Conservation (phyloP, 768 basidiomycete genomes). For the Leccinum boreale region DNA sequence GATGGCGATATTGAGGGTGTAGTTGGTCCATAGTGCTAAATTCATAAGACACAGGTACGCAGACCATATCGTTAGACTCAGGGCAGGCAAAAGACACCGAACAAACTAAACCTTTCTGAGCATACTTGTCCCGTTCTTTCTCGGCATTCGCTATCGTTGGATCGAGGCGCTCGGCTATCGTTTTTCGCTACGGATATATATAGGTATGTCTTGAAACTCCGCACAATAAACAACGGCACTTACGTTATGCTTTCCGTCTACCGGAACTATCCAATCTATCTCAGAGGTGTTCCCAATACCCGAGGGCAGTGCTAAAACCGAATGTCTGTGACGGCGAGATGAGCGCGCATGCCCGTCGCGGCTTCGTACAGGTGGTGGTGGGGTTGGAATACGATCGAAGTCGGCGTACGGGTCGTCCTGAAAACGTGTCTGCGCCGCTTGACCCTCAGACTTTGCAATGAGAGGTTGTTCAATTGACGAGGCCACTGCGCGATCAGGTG, state of each 20-base stretch:
- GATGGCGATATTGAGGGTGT: conserved; percentile 48
- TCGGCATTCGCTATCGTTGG: conserved; percentile 52
- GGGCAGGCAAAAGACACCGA: not conserved
- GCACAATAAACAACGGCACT: not conserved
- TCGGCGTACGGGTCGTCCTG: conserved; percentile 4
- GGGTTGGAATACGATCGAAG: conserved; percentile 8
- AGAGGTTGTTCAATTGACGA: conserved; percentile 11
- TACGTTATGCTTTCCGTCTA: conserved; percentile 19
- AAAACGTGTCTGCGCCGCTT: not conserved
- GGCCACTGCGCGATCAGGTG: not conserved
- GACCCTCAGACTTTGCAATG: conserved; percentile 4
- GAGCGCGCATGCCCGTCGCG: conserved; percentile 17
- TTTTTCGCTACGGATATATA: conserved; percentile 26
- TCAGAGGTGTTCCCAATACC: conserved; percentile 1
- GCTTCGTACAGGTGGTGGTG: conserved; percentile 11
- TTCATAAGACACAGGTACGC: not conserved
- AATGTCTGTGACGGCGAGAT: conserved; percentile 6
- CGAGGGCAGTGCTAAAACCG: not conserved
- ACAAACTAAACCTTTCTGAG: conserved; percentile 38
- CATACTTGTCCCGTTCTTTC: conserved; percentile 45
- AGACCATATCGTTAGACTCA: not conserved
- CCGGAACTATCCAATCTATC: conserved; percentile 28
- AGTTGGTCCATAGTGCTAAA: conserved; percentile 32
- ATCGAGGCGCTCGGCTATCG: conserved; percentile 49
- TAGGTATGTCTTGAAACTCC: not conserved